Evolutionary conservation across 176 grass and related monocot species (phyloP), one percentile per base, ranked within the genome.

Genomic region (Cenchrus purpureus): DNA sequence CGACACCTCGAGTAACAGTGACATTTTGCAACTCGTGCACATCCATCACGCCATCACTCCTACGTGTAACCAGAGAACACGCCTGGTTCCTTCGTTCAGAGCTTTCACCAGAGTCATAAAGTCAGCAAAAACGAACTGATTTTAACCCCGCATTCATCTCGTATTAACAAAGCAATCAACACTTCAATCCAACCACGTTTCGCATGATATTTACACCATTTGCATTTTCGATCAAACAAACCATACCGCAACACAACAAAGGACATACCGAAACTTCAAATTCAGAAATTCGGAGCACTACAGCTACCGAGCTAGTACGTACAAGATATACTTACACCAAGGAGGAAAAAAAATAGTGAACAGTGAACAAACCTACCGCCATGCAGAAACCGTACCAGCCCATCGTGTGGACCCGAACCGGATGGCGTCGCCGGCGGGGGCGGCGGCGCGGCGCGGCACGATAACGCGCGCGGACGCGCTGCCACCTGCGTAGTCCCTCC

Each of bases 381-480:
- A 76, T 5, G 79, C 32, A 6, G 79, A 62, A 56, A 72, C 32
- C 1, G 76, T 53, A 58, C 56, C 66, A 29, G 63, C 14, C 92
- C 92, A 95, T 83, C 92, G 78, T 0, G 77, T 88, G 8, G 95
- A 97, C 5, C 91, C 86, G 71, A 95, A 91, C 28, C 86, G 82
- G 60, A 90, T 42, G 34, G 63, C 71, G 4, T 71, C 58, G 58
- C 34, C 74, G n/a, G 3, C 76, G 12, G 3, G 72, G 37, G 2
- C 70, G 3, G 2, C 65, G 65, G 25, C 8, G 16, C 25, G 40
- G 37, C 49, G 4, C 25, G 70, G 85, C 40, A 13, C 32, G 19
- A 5, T 14, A 14, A 85, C 34, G 29, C 95, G 89, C 56, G 77
- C 87, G 65, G 95, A 98, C 22, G 81, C 53, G 85, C 90, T 95